Base-by-base conservation (phyloP, 768 basidiomycete genomes). In the Trametes coccinea region DNA sequence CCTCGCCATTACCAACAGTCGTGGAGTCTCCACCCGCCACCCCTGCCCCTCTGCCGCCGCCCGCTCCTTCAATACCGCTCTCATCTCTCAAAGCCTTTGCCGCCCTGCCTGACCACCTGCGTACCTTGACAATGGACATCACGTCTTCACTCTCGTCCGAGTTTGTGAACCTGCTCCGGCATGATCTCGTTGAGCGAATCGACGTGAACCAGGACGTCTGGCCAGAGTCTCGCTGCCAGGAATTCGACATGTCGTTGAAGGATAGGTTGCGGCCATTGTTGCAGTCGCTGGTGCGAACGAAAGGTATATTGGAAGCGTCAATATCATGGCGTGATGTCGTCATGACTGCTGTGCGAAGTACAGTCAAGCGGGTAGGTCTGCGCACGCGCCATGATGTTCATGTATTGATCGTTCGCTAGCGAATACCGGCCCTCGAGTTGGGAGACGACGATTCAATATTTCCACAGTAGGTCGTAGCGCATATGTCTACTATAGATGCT, bases 71-170 rank as follows among this genome's bases (percentile, higher is more conserved):
- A 0, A 73, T 91, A 37, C 81, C 88, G 0, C 76, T 95, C 10
- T 88, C 89, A 0, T 84, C 86, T 0, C 76, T 95, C 30, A 72
- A 77, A 8, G 89, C 93, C 1, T 93, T 94, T 63, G 68, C 83
- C n/a, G 82, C 87, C 9, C 81, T 97, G 11, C 93, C 94, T 0
- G 70, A 78, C 5, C 89, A 91, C 66, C 78, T 97, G 13, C 84
- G 82, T n/a, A 76, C 78, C 0, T 76, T 96, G 43, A 87, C 88
- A 0, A 78, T 84, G 68, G 86, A 93, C 67, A 92, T 97, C 64
- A 84, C 90, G 0, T 77, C 82, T 2, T 89, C 90, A 0, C 77
- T 97, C 27, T 87, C 92, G 5, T 78, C 83, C 16, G 93, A 96
- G 70, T 77, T 95, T 2, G 84, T 92, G n/a, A 79, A 80, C 29